A percentile compares a stretch with the other conserved stretches of the same genome.
Evolutionary conservation across 1,284 basidiomycete species (phyloP).

Genomic region (Puccinia coronata): DNA sequence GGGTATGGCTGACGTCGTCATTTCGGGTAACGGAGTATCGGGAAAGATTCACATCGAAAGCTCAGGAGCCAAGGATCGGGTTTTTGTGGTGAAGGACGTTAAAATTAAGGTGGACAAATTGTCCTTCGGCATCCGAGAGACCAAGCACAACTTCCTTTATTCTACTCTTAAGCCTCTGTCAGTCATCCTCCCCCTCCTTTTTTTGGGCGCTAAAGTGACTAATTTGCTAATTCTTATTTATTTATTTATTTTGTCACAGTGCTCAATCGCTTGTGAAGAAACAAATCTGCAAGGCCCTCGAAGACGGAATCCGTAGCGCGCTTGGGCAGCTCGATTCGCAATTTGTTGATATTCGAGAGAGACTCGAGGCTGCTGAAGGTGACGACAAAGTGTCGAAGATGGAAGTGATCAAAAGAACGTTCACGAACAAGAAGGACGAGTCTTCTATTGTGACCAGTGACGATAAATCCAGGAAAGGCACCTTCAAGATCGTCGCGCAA

Average conservation of each 20-base stretch:
- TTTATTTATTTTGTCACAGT: slow-evolving; percentile 5
- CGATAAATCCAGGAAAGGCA: slow-evolving; percentile 42
- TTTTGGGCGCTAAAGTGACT: too few relatives aligned
- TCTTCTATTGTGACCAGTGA: slow-evolving; percentile 30
- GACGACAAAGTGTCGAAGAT: slow-evolving; percentile 45
- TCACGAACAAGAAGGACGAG: slow-evolving; percentile 46
- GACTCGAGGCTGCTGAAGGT: slow-evolving; percentile 43
- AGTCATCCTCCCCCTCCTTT: not conserved
- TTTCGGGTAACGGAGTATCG: slow-evolving; percentile 72
- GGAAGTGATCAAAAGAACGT: slow-evolving; percentile 47
- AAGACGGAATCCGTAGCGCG: slow-evolving; percentile 73
- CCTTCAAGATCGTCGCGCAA: slow-evolving; percentile 48
- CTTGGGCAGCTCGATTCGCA: slow-evolving; percentile 61
- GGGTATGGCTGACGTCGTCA: slow-evolving; percentile 85
- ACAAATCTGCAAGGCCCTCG: slow-evolving; percentile 81
- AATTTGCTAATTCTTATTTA: not conserved
- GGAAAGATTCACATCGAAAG: slow-evolving; percentile 64
- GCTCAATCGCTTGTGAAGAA: slow-evolving; percentile 72
- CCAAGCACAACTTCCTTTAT: slow-evolving; percentile 86
- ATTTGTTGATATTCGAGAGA: slow-evolving; percentile 46
- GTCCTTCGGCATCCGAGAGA: slow-evolving; percentile 86
- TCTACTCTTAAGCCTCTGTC: slow-evolving; percentile 67
- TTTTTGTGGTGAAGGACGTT: slow-evolving; percentile 77
- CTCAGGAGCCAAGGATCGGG: slow-evolving; percentile 60
- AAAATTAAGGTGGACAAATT: slow-evolving; percentile 78